These are phyloP conservation scores for Candida smagusa DNA, from an alignment of 1,139 yeast species.

Conservation along the genomic window DNA sequence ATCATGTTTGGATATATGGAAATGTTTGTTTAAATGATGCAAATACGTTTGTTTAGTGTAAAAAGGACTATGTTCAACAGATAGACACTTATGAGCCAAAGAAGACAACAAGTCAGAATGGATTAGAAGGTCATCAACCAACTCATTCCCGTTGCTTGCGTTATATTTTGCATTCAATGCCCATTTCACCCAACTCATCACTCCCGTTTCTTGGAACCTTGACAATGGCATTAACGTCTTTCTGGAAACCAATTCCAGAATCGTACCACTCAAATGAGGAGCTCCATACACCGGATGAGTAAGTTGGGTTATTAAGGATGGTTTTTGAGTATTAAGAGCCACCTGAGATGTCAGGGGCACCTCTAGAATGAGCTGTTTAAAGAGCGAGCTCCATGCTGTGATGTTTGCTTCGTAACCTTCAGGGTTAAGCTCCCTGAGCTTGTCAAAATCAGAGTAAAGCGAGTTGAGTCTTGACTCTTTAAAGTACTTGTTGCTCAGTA, in stretches of 20 bases:
- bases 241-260: conserved; percentile 24
- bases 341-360: conserved; percentile 9
- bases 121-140: conserved; percentile 25
- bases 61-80: conserved; percentile 8
- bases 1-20: conserved; percentile 19
- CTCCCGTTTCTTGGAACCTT: conserved; percentile 2
- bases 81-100: conserved; percentile 12
- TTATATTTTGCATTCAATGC: conserved; percentile 9
- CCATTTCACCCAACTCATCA: conserved; percentile 20
- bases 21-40: conserved; percentile 11
- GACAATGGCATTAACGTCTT: conserved; percentile 24
- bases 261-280: conserved; percentile 24
- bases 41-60: conserved; percentile 18
- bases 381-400: conserved; percentile 52
- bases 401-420: conserved; percentile 73
- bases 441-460: conserved; percentile 58
- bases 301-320: conserved; percentile 19
- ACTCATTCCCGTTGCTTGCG: conserved; percentile 11
- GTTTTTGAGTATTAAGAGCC: conserved; percentile 21
- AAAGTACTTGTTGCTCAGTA: conserved; percentile 26
- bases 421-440: conserved; percentile 50
- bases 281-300: conserved; percentile 27
- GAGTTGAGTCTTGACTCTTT: conserved; percentile 54
- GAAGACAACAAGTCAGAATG: conserved; percentile 21
- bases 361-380: conserved; percentile 18